Evolutionary conservation across 2,329 filamentous ascomycete species (phyloP).

Genomic region (Aureobasidium sp.): DNA sequence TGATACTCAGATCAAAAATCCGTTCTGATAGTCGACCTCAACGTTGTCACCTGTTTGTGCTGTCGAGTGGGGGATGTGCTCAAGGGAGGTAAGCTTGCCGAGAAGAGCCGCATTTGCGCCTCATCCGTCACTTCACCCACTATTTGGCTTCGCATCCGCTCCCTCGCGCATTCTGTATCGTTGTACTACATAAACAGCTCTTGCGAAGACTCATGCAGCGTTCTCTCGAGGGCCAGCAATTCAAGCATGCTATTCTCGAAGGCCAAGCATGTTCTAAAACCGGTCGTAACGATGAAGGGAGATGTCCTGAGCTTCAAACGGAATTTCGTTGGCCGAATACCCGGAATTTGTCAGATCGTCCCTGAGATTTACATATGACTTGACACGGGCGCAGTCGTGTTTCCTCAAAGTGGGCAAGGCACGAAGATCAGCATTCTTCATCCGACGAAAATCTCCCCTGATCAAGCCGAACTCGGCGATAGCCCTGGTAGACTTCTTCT

Average conservation of each 20-base stretch:
- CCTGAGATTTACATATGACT: neutral
- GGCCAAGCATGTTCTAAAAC: neutral
- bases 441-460: neutral
- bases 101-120: neutral
- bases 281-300: neutral
- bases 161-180: neutral
- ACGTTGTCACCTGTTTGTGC: neutral
- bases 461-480: neutral
- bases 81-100: neutral
- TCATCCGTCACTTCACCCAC: neutral
- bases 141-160: neutral
- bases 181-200: neutral
- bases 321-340: neutral
- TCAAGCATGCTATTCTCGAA: neutral
- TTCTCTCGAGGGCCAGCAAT: neutral
- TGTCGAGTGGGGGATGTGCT: neutral
- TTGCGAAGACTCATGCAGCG: neutral
- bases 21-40: neutral
- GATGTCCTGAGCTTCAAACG: neutral
- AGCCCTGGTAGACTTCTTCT: neutral
- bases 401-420: neutral
- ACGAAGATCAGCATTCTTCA: neutral
- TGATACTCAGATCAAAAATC: neutral
- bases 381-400: neutral
- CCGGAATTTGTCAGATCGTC: slow-evolving; percentile 9